A percentile compares a stretch with the other conserved stretches of the same genome.
phyloP scores from a whole-genome alignment of 257 asterid species.

The Schizonepeta tenuifolia region DNA sequence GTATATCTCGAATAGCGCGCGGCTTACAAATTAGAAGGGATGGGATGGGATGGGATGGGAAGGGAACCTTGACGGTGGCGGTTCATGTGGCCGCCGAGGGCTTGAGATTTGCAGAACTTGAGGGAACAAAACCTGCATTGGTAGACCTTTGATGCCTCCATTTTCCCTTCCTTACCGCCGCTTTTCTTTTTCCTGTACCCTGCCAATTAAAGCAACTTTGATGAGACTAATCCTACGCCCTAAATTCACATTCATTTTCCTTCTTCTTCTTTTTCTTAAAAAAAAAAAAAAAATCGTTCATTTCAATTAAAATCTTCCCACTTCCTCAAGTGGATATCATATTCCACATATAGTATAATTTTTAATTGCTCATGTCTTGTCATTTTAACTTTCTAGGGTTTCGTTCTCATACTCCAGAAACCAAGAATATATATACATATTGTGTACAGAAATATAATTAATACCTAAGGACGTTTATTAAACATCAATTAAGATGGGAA shows the following conservation, averaged over 20 bases:
- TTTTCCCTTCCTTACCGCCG: slow-evolving; percentile 68
- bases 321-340: background rate
- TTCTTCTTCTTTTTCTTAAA: too few relatives aligned
- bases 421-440: slow-evolving; percentile 19
- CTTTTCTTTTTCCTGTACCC: slow-evolving; percentile 80
- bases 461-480: background rate
- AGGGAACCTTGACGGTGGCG: slow-evolving; percentile 99
- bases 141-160: slow-evolving; percentile 69
- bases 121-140: slow-evolving; percentile 99
- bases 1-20: too few relatives aligned
- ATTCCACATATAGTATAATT: too few relatives aligned
- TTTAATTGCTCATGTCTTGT: slow-evolving; percentile 38
- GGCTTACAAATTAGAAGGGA: too few relatives aligned
- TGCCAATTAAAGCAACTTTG: slow-evolving; percentile 57
- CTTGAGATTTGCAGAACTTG: slow-evolving; percentile 98
- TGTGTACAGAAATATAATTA: background rate
- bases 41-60: too few relatives aligned
- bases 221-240: slow-evolving; percentile 49
- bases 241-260: background rate
- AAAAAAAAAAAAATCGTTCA: slow-evolving; percentile 20
- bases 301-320: background rate
- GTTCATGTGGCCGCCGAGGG: slow-evolving; percentile 99
- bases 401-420: slow-evolving; percentile 43
- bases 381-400: slow-evolving; percentile 51
- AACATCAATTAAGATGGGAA: too few relatives aligned